Evolutionary conservation across 2,329 filamentous ascomycete genomes (phyloP), one percentile per base, ranked within the genome.

Genomic region (Aspergillus ustus): DNA sequence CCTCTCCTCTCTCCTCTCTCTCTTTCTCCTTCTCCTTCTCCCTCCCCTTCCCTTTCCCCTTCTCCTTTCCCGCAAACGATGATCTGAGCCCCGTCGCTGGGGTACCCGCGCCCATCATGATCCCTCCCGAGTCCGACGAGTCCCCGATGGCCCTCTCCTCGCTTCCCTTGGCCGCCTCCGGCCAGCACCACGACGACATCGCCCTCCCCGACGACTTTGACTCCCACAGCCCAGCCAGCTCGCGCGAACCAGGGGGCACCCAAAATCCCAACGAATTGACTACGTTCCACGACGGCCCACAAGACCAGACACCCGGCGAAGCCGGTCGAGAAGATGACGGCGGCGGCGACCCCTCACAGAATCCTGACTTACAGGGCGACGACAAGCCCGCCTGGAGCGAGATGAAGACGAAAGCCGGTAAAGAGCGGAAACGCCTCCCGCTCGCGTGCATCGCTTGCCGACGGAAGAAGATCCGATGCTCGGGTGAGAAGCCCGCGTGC

Each of bases 381-480:
- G 86, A 86, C 54, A 80, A 83, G 8, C 80, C 84, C 8, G 88
- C 89, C 15, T 94, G 91, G 91, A 93, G 87, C 69, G 91, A 94
- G 73, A 81, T 93, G 66, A 94, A 94, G 77, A 94, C 91, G 3
- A 94, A 94, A 76, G 95, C 95, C 2, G 95, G 95, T 17, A 99
- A 98, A 77, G 95, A 98, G 76, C 87, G 95, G 56, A 98, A 98
- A 77, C 86, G 95, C 48, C 81, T 99, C 37, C 95, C 95, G 2
- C 82, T 98, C 56, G 95, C 95, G 17, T 99, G 95, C 75, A 97
- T 98, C 70, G 93, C 93, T 43, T 99, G 95, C 73, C 87, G 95
- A 37, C 86, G 95, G 71, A 99, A 99, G 81, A 99, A 99, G 82
- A 98, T 99, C 66, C 89, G 94, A 57, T 99, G 95, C 75, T 98